phyloP scores from a whole-genome alignment of 2,329 filamentous ascomycete genomes.

The Cryphonectria nitschkei region DNA sequence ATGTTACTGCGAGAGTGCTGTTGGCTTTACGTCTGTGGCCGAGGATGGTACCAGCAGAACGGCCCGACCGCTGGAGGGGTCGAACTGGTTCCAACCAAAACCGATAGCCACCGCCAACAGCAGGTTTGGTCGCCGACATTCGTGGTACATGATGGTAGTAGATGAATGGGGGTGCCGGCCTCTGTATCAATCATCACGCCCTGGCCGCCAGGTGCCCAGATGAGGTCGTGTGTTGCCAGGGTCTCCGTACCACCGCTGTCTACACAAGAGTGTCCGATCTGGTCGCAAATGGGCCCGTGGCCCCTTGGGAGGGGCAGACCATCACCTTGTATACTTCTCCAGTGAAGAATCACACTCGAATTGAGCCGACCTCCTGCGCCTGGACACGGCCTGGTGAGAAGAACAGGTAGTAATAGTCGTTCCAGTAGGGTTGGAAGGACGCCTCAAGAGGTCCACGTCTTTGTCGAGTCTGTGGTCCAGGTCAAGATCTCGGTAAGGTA shows the following conservation, averaged over 20 bases:
- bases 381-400: conserved; percentile 53
- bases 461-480: conserved; percentile 19
- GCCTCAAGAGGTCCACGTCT: conserved; percentile 47
- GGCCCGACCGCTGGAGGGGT: not conserved
- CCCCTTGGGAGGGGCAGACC: conserved; percentile 59
- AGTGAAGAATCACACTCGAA: conserved; percentile 47
- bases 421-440: conserved; percentile 57
- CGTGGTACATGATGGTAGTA: conserved; percentile 61
- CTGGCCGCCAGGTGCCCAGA: conserved; percentile 67
- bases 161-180: conserved; percentile 56
- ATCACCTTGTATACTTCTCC: conserved; percentile 65
- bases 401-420: conserved; percentile 67
- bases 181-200: conserved; percentile 56
- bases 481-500: conserved; percentile 30
- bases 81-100: conserved; percentile 1
- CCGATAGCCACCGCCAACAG: not conserved
- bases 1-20: not conserved
- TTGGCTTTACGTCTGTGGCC: not conserved
- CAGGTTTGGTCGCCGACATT: not conserved
- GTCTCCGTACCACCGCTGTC: conserved; percentile 61
- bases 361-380: conserved; percentile 63
- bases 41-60: not conserved
- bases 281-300: conserved; percentile 60
- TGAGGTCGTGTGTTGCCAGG: conserved; percentile 57
- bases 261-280: conserved; percentile 53